These are phyloP conservation scores for Hansenula anomala DNA, from an alignment of 1,139 yeast genomes.

Conservation along the genomic window DNA sequence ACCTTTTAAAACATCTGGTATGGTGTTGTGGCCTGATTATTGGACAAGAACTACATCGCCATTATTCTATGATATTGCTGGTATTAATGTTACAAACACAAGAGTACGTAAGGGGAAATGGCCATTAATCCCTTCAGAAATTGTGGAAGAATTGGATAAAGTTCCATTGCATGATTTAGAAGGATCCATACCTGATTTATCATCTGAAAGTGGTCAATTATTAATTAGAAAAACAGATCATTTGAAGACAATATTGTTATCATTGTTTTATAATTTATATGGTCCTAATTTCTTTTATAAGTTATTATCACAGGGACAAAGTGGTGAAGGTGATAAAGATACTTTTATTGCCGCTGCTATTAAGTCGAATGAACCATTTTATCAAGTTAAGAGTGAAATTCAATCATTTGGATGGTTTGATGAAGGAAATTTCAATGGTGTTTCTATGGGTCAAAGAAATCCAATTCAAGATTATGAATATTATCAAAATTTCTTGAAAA, in stretches of 20 bases:
- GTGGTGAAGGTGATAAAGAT: slow-evolving; percentile 68
- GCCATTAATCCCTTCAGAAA: slow-evolving; percentile 17
- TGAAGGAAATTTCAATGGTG: slow-evolving; percentile 29
- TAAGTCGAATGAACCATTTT: slow-evolving; percentile 40
- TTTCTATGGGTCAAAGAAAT: slow-evolving; percentile 40
- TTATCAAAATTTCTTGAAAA: slow-evolving; percentile 20
- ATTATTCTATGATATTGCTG: slow-evolving; percentile 50
- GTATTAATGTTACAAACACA: slow-evolving; percentile 32
- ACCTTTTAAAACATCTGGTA: slow-evolving; percentile 27
- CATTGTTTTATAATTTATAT: slow-evolving; percentile 51
- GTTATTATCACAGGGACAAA: slow-evolving; percentile 52
- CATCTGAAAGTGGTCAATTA: slow-evolving; percentile 61
- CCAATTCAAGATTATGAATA: slow-evolving; percentile 33
- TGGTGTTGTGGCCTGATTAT: slow-evolving; percentile 65
- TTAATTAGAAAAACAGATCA: slow-evolving; percentile 50
- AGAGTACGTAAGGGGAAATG: slow-evolving; percentile 37
- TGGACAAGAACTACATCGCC: slow-evolving; percentile 66
- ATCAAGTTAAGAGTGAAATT: slow-evolving; percentile 37
- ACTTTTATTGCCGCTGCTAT: slow-evolving; percentile 57
- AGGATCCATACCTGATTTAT: slow-evolving; percentile 56
- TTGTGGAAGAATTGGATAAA: slow-evolving; percentile 6
- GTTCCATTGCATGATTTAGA: slow-evolving; percentile 44
- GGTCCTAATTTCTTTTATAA: slow-evolving; percentile 56
- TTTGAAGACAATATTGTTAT: slow-evolving; percentile 44
- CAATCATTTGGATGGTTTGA: slow-evolving; percentile 39